phyloP scores from a whole-genome alignment of 805 yeast genomes.

The Candida germanica region DNA sequence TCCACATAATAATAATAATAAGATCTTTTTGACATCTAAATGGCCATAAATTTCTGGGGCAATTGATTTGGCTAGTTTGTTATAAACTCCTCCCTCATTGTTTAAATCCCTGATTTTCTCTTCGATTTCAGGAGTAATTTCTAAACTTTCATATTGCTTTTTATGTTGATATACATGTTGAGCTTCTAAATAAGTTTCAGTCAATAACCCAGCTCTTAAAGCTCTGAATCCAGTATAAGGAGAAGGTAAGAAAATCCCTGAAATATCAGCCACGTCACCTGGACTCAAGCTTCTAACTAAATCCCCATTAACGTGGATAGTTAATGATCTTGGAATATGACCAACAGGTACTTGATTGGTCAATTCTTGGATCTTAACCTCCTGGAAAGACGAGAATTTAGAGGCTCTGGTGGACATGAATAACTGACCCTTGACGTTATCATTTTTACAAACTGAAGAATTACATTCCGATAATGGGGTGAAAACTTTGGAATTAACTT shows the following conservation, averaged over 20 bases:
- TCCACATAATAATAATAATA: slow-evolving; percentile 80
- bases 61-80: slow-evolving; percentile 77
- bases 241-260: slow-evolving; percentile 89
- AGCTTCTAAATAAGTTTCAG: slow-evolving; percentile 91
- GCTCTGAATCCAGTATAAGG: slow-evolving; percentile 97
- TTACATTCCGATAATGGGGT: slow-evolving; percentile 88
- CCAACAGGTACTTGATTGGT: slow-evolving; percentile 98
- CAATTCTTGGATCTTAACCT: slow-evolving; percentile 89
- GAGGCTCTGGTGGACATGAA: slow-evolving; percentile 95
- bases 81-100: slow-evolving; percentile 68
- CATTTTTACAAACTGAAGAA: slow-evolving; percentile 71
- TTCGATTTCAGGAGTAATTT: slow-evolving; percentile 54
- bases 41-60: slow-evolving; percentile 99
- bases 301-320: slow-evolving; percentile 88
- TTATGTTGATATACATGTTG: slow-evolving; percentile 86
- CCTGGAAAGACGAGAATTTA: slow-evolving; percentile 92
- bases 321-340: slow-evolving; percentile 87
- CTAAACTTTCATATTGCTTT: slow-evolving; percentile 71
- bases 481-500: slow-evolving; percentile 78
- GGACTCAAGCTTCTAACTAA: slow-evolving; percentile 85
- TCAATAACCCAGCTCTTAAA: slow-evolving; percentile 83
- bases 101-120: slow-evolving; percentile 50
- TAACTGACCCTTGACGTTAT: slow-evolving; percentile 82
- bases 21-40: slow-evolving; percentile 86
- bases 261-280: slow-evolving; percentile 90